Percentiles rank a stretch among this genome's conserved stretches.
These are phyloP conservation scores for Apiospora hydei DNA, from an alignment of 2,329 filamentous ascomycete genomes.

Conservation along the genomic window DNA sequence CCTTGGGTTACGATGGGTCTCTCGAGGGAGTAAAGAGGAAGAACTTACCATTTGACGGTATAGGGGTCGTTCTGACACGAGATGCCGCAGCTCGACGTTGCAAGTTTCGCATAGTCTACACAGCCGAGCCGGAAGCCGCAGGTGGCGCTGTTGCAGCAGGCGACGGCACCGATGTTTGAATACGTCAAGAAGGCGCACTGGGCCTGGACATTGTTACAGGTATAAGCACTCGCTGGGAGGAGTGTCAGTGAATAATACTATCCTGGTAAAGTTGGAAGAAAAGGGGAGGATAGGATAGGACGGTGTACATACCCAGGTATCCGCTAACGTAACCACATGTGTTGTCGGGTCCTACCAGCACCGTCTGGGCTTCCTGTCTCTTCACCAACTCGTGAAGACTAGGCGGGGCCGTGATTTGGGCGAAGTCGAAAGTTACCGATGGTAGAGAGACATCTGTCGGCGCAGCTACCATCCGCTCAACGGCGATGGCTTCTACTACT, in stretches of 20 bases:
- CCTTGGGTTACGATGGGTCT: background rate
- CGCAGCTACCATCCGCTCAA: constrained; percentile 41
- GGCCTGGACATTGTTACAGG: constrained; percentile 42
- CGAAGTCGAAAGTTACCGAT: constrained; percentile 45
- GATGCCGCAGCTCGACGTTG: constrained; percentile 48
- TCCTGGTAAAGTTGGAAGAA: background rate
- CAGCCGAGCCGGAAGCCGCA: constrained; percentile 50
- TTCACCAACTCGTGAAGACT: constrained; percentile 43
- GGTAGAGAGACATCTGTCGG: constrained; percentile 45
- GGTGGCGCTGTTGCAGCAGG: constrained; percentile 48
- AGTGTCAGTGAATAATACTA: constrained; percentile 23
- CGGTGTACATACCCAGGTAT: constrained; percentile 41
- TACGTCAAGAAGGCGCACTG: constrained; percentile 52
- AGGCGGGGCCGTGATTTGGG: constrained; percentile 52
- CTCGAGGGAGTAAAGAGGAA: background rate
- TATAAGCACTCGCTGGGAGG: constrained; percentile 47
- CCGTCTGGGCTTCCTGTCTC: constrained; percentile 43
- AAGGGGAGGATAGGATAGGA: background rate
- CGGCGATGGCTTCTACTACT: constrained; percentile 45
- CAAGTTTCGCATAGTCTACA: constrained; percentile 47
- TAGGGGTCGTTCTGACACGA: constrained; percentile 49
- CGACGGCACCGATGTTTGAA: constrained; percentile 46
- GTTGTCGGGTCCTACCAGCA: constrained; percentile 56
- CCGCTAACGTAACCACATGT: constrained; percentile 59
- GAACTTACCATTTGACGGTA: constrained; percentile 56